Conservation (phyloP, 169 alveolate genomes). For the Cryptosporidium muris region DNA sequence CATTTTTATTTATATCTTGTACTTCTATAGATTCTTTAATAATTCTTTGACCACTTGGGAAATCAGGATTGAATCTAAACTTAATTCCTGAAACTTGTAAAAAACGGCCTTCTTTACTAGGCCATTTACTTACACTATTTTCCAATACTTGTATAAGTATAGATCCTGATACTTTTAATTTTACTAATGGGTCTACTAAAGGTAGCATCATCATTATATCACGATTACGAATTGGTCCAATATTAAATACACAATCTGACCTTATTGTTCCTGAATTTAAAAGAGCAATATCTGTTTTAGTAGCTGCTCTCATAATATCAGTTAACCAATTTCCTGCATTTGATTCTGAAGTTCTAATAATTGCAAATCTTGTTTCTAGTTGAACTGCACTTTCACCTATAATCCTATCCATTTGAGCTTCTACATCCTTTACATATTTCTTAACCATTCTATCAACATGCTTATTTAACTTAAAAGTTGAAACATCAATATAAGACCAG, state of each 20-base stretch:
- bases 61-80: conserved; percentile 58
- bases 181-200: conserved; percentile 81
- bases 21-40: conserved; percentile 74
- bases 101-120: conserved; percentile 88
- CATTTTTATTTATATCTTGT: conserved; percentile 18
- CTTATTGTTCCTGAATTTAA: conserved; percentile 88
- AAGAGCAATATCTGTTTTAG: conserved; percentile 82
- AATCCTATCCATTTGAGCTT: conserved; percentile 77
- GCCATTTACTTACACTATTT: conserved; percentile 83
- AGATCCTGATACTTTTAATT: conserved; percentile 77
- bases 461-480: conserved; percentile 70
- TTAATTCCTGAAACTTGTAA: conserved; percentile 82
- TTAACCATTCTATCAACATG: conserved; percentile 76
- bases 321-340: conserved; percentile 84
- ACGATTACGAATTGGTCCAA: conserved; percentile 80
- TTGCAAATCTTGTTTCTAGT: conserved; percentile 83
- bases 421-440: conserved; percentile 72
- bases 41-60: conserved; percentile 76
- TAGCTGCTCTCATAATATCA: conserved; percentile 82
- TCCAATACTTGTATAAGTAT: conserved; percentile 77
- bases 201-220: conserved; percentile 84
- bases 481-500: conserved; percentile 75
- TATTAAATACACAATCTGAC: conserved; percentile 80
- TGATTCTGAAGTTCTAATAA: conserved; percentile 83
- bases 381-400: conserved; percentile 80